Conservation (phyloP, 177 flowering plant species). For the Vitis hybrid region DNA sequence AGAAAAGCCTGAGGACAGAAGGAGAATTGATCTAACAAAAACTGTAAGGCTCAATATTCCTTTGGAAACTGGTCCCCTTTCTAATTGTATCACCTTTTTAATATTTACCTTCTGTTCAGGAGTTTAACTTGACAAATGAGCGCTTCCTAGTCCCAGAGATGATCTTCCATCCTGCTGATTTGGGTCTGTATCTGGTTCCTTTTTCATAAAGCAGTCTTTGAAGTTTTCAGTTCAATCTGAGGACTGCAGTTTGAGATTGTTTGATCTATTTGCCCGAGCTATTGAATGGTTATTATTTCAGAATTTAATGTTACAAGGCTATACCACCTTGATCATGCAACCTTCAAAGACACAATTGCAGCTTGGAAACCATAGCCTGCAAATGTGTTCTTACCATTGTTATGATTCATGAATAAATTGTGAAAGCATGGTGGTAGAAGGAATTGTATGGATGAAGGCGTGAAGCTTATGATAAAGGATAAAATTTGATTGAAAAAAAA, state of each 20-base stretch:
- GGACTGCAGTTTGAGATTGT: not conserved
- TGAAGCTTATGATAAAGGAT: not conserved
- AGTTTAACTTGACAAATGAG: slow-evolving; percentile 86
- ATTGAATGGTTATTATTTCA: not conserved
- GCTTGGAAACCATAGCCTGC: not conserved
- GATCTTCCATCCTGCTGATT: slow-evolving; percentile 94
- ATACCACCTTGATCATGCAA: not conserved
- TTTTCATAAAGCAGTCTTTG: not conserved
- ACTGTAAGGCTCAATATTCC: slow-evolving; percentile 45
- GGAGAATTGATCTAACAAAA: slow-evolving; percentile 65
- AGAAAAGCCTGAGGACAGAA: slow-evolving; percentile 50
- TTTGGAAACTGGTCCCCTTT: not conserved
- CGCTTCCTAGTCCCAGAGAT: slow-evolving; percentile 98
- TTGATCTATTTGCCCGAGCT: not conserved
- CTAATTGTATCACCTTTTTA: not conserved
- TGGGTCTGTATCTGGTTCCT: slow-evolving; percentile 53
- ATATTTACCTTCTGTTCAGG: slow-evolving; percentile 46
- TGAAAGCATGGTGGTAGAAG: not conserved
- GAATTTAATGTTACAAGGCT: not conserved
- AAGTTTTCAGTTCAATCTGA: not conserved
- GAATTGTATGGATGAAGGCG: no score
- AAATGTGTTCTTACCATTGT: not conserved
- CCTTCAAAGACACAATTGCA: not conserved
- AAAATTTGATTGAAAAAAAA: not conserved
- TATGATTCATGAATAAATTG: not conserved